Conservation (phyloP, 1,284 basidiomycete genomes). For the Naganishia cerealis region DNA sequence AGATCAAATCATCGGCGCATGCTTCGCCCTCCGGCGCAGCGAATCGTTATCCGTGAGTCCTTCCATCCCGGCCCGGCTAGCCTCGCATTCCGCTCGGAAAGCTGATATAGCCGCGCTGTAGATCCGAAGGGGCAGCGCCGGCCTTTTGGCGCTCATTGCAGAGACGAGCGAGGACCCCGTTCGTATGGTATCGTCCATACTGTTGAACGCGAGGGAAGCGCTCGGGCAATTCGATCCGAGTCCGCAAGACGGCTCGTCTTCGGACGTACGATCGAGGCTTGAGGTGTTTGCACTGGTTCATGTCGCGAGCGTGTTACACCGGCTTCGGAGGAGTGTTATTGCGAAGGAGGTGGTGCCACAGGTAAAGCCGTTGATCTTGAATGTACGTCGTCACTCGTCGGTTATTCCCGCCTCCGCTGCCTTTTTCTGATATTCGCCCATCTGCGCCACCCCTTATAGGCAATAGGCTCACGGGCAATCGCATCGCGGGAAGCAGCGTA, state of each 20-base stretch:
- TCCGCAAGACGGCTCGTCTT: not conserved
- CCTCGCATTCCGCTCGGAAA: not conserved
- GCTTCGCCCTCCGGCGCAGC: constrained; percentile 16
- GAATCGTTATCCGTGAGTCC: constrained; percentile 20
- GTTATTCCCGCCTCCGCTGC: not conserved
- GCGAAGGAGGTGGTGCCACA: constrained; percentile 4
- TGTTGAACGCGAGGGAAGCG: not conserved
- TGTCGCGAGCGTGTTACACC: constrained; percentile 6
- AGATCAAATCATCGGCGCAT: constrained; percentile 6
- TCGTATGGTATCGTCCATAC: not conserved
- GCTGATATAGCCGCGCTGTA: not conserved
- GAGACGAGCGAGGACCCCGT: constrained; percentile 16
- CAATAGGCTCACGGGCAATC: constrained; percentile 17
- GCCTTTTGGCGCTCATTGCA: constrained; percentile 22
- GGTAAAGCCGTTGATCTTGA: constrained; percentile 15
- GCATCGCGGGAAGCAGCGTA: constrained; percentile 44
- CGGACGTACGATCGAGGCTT: not conserved
- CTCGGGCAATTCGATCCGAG: not conserved
- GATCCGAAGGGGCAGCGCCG: constrained; percentile 23
- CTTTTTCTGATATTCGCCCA: not conserved
- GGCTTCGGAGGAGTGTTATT: not conserved
- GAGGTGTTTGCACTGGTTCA: constrained; percentile 22
- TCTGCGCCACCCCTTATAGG: not conserved
- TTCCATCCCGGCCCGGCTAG: no score
- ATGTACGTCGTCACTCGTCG: constrained; percentile 5